Percentiles rank a stretch among this genome's conserved stretches.
Conservation (phyloP, 208 protist species). For the Wallacemonas rigidus region DNA sequence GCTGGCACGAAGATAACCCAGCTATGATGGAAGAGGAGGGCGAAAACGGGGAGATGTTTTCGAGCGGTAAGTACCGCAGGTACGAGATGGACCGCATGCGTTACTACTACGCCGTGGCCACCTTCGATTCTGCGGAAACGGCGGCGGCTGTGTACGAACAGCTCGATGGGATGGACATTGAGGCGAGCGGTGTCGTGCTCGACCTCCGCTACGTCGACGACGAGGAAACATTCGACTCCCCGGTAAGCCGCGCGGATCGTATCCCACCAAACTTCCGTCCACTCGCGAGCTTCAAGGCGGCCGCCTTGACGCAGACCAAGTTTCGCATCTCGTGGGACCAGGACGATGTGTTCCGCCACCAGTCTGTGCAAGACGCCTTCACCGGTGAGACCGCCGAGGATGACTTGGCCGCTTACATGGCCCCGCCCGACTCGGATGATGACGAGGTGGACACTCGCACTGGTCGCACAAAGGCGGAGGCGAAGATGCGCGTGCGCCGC, state of each 20-base stretch:
- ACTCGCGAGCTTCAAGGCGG: slow-evolving; percentile 76
- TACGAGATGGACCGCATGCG: slow-evolving; percentile 95
- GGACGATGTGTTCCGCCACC: slow-evolving; percentile 83
- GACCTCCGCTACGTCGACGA: slow-evolving; percentile 98
- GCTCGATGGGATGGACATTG: slow-evolving; percentile 96
- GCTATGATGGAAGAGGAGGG: slow-evolving; percentile 75
- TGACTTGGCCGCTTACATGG: slow-evolving; percentile 89
- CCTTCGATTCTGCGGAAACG: slow-evolving; percentile 93
- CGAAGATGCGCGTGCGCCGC: slow-evolving; percentile 67
- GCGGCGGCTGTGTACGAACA: slow-evolving; percentile 93
- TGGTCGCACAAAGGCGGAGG: slow-evolving; percentile 25
- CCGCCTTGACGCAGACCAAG: slow-evolving; percentile 83
- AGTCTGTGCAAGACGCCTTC: slow-evolving; percentile 85
- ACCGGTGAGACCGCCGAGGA: slow-evolving; percentile 86
- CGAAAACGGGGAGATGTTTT: slow-evolving; percentile 90
- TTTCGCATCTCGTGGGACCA: slow-evolving; percentile 94
- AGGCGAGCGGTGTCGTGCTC: slow-evolving; percentile 93
- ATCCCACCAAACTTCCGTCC: slow-evolving; percentile 86
- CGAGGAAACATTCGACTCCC: slow-evolving; percentile 81
- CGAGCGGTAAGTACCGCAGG: slow-evolving; percentile 85
- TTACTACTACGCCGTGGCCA: slow-evolving; percentile 98
- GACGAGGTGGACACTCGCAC: slow-evolving; percentile 36
- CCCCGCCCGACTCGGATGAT: slow-evolving; percentile 80
- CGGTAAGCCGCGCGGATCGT: slow-evolving; percentile 57
- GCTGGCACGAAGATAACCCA: slow-evolving; percentile 80